Evolutionary conservation across 306 rosid genomes (phyloP).

Genomic region (Parietaria judaica): DNA sequence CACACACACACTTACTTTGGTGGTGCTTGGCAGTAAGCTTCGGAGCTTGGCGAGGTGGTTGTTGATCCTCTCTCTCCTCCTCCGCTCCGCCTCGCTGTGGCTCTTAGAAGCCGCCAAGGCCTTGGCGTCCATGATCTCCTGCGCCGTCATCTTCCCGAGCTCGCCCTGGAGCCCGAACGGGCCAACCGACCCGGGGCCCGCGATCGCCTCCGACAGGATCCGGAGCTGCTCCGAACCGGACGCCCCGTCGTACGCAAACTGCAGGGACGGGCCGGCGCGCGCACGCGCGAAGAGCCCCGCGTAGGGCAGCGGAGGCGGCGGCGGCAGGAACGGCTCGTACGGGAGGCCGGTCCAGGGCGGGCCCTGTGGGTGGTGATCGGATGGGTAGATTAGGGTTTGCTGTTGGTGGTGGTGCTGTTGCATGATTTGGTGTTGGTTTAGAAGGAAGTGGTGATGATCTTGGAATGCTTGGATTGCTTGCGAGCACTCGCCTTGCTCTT

Average conservation of each 20-base stretch:
- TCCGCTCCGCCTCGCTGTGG: constrained; percentile 88
- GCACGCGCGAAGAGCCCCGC: constrained; percentile 42
- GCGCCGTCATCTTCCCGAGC: constrained; percentile 74
- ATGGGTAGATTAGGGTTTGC: background rate
- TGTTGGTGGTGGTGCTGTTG: constrained; percentile 4
- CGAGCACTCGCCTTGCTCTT: constrained; percentile 58
- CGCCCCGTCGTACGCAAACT: constrained; percentile 62
- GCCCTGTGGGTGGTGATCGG: constrained; percentile 22
- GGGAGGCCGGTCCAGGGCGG: constrained; percentile 60
- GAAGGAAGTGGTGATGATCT: constrained; percentile 36
- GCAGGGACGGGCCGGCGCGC: constrained; percentile 42
- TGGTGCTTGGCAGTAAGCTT: constrained; percentile 78
- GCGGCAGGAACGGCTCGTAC: constrained; percentile 46
- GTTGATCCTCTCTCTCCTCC: constrained; percentile 91
- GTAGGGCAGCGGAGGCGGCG: constrained; percentile 40
- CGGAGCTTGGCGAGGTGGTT: constrained; percentile 86
- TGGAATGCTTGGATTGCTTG: constrained; percentile 41
- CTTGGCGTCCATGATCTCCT: constrained; percentile 90
- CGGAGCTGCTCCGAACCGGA: constrained; percentile 61
- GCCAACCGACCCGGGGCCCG: constrained; percentile 32
- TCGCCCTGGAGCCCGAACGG: constrained; percentile 82
- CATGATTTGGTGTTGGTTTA: constrained; percentile 35
- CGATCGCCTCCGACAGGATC: constrained; percentile 54
- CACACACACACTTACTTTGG: constrained; percentile 54
- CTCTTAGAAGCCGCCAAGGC: constrained; percentile 90